Evolutionary conservation across 225 moss, liverwort and hornwort species (phyloP), one percentile per base, ranked within the genome.

Genomic region (Asterella californica): DNA sequence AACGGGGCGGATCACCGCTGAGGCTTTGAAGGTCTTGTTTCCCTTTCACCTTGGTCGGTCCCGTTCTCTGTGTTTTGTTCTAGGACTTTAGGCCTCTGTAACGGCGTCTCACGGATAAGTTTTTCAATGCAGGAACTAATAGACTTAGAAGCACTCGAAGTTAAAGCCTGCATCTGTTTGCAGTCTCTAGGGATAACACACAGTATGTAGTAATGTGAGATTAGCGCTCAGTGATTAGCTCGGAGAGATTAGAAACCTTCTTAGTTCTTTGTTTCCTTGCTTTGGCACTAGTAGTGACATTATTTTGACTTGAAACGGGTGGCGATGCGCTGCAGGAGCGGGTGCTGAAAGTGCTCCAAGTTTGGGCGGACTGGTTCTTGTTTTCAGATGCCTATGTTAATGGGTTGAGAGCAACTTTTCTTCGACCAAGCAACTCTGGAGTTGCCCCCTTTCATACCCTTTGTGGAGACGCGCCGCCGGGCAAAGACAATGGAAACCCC

Each of bases 341-440:
- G 30, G 99, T 99, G 47, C 75, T 99, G 85, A 99, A 99, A 90
- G 93, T 95, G 63, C 89, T 99, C 45, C 99, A 99, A 83, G 95
- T 99, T 62, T 99, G 99, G 99, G 91, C 99, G 60, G 99, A 99
- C 82, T 99, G 99, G 99, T 99, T 99, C 89, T 84, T 99, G 63
- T 99, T 99, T 85, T 99, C 99, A 88, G 99, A 99, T 85, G 92
- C 99, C 34, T 99, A 91, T 82, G 93, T 99, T 72, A 91, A 90
- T 86, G 99, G 99, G 55, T 87, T 99, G 85, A 91, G 99, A 81
- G 95, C 95, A 75, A 95, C 99, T 70, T 99, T 99, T 78, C 84
- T 95, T 76, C 90, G 99, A 72, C 91, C 95, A 48, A 92, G 93
- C 67, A 92, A 95, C 71, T 95, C 95, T 63, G 93, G 99, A 80